Percentiles rank a stretch among this genome's conserved stretches.
Evolutionary conservation across 306 rosid species (phyloP).

Genomic region (Styphnolobium japonicum): DNA sequence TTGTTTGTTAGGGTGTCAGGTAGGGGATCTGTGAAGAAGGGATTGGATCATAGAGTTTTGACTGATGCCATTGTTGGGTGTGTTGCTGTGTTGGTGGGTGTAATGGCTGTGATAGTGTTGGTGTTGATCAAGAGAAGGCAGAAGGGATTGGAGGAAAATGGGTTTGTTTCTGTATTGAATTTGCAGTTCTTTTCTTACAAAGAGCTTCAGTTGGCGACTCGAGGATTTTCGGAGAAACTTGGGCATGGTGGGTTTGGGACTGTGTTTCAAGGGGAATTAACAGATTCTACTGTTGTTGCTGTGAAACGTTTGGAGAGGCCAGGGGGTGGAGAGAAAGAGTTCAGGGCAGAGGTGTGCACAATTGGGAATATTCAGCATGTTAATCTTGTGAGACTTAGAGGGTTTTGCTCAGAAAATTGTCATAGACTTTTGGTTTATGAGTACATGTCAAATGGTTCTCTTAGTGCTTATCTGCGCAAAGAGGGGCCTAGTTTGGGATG

Average conservation of each 20-base stretch:
- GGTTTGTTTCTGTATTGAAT: constrained; percentile 41
- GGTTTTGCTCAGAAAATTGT: constrained; percentile 80
- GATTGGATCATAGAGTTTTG: constrained; percentile 32
- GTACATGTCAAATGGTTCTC: constrained; percentile 74
- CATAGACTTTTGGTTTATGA: constrained; percentile 82
- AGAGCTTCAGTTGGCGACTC: constrained; percentile 69
- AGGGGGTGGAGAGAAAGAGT: constrained; percentile 82
- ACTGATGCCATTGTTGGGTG: constrained; percentile 42
- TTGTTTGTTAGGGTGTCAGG: constrained; percentile 49
- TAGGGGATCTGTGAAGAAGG: neutral
- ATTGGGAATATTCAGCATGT: constrained; percentile 88
- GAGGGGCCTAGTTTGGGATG: constrained; percentile 73
- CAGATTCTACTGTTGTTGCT: constrained; percentile 57
- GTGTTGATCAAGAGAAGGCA: constrained; percentile 36
- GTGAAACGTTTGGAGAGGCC: constrained; percentile 91
- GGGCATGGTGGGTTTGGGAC: constrained; percentile 94
- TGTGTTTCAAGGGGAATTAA: constrained; percentile 68
- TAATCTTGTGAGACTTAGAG: constrained; percentile 78
- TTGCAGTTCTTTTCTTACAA: constrained; percentile 67
- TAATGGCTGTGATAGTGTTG: constrained; percentile 29
- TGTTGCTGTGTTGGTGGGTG: constrained; percentile 38
- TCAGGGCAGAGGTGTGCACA: constrained; percentile 80
- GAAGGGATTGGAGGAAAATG: constrained; percentile 41
- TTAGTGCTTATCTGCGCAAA: constrained; percentile 63
- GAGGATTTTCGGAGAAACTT: constrained; percentile 66